Percentiles rank a stretch among this genome's conserved stretches.
phyloP scores from a whole-genome alignment of 2,329 filamentous ascomycete species.

The Talaromyces marneffei region DNA sequence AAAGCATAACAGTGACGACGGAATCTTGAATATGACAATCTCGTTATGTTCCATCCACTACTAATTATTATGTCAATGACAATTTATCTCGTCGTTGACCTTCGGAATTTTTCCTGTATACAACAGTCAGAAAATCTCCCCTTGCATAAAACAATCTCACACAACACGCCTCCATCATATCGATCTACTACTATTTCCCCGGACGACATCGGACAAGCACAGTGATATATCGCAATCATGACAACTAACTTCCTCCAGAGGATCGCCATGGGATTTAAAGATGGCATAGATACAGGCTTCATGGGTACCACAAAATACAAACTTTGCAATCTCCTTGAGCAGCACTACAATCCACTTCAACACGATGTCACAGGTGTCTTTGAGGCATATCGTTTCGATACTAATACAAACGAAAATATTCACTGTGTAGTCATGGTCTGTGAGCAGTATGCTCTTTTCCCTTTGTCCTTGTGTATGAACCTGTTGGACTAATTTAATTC shows the following conservation, averaged over 20 bases:
- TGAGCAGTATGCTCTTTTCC: not conserved
- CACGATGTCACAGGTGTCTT: slow-evolving; percentile 4
- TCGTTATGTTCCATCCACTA: not conserved
- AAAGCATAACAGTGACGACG: not conserved
- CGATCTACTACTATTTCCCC: not conserved
- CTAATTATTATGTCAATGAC: not conserved
- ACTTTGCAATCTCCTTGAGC: not conserved
- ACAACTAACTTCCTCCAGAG: not conserved
- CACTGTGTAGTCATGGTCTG: slow-evolving; percentile 4
- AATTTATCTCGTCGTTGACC: not conserved
- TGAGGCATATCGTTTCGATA: not conserved
- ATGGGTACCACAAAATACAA: slow-evolving; percentile 5
- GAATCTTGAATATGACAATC: not conserved
- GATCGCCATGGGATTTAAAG: not conserved
- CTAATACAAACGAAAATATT: not conserved
- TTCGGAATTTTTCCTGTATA: not conserved
- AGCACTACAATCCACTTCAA: not conserved
- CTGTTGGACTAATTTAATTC: no score
- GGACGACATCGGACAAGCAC: not conserved
- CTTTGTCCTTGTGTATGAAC: no score
- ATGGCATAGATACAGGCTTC: not conserved
- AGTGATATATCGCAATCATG: not conserved
- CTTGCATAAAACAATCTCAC: not conserved
- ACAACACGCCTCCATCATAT: not conserved
- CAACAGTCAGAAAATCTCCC: not conserved